Evolutionary conservation across 208 protist species (phyloP).

Genomic region (Vickermania ingenoplastis): DNA sequence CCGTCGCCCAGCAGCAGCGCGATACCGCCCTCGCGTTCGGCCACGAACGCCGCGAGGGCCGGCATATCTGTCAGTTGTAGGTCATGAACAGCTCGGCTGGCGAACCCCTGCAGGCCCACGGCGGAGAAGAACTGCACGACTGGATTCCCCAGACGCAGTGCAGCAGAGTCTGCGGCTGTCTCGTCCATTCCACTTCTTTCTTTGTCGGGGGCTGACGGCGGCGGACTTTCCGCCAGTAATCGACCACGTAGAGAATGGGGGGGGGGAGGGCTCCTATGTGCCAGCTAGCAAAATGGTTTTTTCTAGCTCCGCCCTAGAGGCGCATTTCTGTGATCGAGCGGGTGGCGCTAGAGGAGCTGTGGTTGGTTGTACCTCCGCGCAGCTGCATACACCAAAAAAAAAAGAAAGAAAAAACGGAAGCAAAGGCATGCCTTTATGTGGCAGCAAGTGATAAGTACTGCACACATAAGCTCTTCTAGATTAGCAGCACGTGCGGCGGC

Average conservation of each 20-base stretch:
- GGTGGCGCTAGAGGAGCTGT: too few relatives aligned
- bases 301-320: not conserved
- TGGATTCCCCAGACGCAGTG: constrained; percentile 38
- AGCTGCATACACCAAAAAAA: too few relatives aligned
- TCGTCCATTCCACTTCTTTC: too few relatives aligned
- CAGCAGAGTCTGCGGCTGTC: too few relatives aligned
- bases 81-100: constrained; percentile 23
- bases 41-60: constrained; percentile 21
- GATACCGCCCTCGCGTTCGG: constrained; percentile 20
- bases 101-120: constrained; percentile 71
- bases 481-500: too few relatives aligned
- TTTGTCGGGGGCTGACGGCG: not conserved
- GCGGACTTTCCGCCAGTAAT: not conserved
- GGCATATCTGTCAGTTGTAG: constrained; percentile 28
- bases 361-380: too few relatives aligned
- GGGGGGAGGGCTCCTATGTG: not conserved
- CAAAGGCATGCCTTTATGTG: too few relatives aligned
- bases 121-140: constrained; percentile 70
- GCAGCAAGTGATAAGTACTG: too few relatives aligned
- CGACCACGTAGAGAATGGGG: not conserved
- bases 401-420: too few relatives aligned
- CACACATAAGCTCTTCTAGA: too few relatives aligned
- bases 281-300: not conserved
- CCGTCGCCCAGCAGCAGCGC: constrained; percentile 34
- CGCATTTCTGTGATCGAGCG: not conserved